Evolutionary conservation across 371 early-diverging fungal species (phyloP).

Genomic region (Saksenaea oblongispora): DNA sequence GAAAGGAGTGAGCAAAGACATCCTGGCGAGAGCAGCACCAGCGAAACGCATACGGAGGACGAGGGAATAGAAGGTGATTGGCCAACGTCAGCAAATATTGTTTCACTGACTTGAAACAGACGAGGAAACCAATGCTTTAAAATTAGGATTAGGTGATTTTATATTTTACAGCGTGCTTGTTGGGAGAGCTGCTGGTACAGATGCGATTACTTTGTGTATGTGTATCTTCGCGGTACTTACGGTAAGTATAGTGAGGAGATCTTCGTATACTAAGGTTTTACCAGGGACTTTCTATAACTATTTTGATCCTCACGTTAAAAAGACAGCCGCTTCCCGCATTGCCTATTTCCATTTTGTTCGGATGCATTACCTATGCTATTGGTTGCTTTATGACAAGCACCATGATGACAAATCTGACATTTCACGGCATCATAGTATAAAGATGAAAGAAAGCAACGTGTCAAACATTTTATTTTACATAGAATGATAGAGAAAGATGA

Average conservation of each 20-base stretch:
- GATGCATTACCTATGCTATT: slow-evolving; percentile 17
- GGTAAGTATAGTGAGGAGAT: slow-evolving; percentile 1
- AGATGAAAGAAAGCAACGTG: not conserved
- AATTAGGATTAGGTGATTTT: slow-evolving; percentile 25
- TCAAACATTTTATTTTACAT: not conserved
- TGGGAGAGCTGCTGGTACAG: slow-evolving; percentile 17
- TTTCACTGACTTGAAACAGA: not conserved
- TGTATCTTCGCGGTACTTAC: slow-evolving; percentile 23
- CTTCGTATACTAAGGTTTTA: not conserved
- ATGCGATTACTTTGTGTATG: slow-evolving; percentile 17
- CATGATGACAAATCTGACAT: slow-evolving; percentile 4
- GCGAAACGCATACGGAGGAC: not conserved
- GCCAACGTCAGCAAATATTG: not conserved
- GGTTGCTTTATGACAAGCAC: slow-evolving; percentile 18
- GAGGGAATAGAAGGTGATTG: not conserved
- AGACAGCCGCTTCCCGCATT: slow-evolving; percentile 19
- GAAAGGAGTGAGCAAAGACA: not conserved
- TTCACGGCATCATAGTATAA: not conserved
- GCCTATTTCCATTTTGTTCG: slow-evolving; percentile 25
- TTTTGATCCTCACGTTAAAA: slow-evolving; percentile 20
- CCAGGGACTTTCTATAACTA: slow-evolving; percentile 20
- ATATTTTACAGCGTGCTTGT: slow-evolving; percentile 26
- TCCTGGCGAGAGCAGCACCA: not conserved
- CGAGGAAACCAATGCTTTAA: slow-evolving; percentile 20
- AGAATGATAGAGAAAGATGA: not conserved